Percentiles rank a stretch among this genome's conserved stretches.
Conservation (phyloP, 1,284 basidiomycete genomes). For the Cutaneotrichosporon sp. region DNA sequence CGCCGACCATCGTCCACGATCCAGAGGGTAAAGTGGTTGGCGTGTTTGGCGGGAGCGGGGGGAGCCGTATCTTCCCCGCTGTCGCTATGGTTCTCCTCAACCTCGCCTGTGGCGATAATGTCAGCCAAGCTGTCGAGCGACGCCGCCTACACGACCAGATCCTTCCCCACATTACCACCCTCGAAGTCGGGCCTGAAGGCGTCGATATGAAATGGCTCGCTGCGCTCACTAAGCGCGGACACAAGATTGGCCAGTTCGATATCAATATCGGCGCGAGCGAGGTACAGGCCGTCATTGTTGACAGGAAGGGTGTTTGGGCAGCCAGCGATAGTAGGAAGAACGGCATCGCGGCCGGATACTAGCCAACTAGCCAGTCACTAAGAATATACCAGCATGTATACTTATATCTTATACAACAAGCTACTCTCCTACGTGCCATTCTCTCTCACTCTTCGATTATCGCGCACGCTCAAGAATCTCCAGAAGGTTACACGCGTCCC, state of each 20-base stretch:
- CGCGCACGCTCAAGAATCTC: slow-evolving; percentile 36
- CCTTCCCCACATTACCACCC: slow-evolving; percentile 65
- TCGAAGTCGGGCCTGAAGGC: slow-evolving; percentile 59
- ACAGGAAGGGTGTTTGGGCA: slow-evolving; percentile 52
- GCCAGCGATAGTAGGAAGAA: slow-evolving; percentile 50
- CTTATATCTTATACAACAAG: slow-evolving; percentile 14
- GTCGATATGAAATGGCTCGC: slow-evolving; percentile 61
- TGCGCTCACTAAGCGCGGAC: slow-evolving; percentile 64
- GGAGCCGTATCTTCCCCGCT: slow-evolving; percentile 77
- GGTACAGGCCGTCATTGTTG: slow-evolving; percentile 66
- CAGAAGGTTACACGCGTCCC: slow-evolving; percentile 31
- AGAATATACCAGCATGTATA: slow-evolving; percentile 6
- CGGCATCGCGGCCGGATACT: slow-evolving; percentile 51
- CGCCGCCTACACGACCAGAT: slow-evolving; percentile 92
- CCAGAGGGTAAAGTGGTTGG: slow-evolving; percentile 67
- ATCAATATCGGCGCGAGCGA: slow-evolving; percentile 50
- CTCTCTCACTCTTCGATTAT: background rate
- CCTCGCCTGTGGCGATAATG: slow-evolving; percentile 74
- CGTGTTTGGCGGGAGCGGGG: slow-evolving; percentile 80
- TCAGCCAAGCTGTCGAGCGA: slow-evolving; percentile 75
- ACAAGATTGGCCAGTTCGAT: slow-evolving; percentile 63
- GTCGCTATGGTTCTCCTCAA: slow-evolving; percentile 81
- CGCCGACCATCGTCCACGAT: slow-evolving; percentile 76
- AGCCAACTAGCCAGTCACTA: background rate
- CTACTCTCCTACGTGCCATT: too few relatives aligned